These are phyloP conservation scores for Ananas comosus DNA, from an alignment of 176 grass and related monocot genomes.

Conservation along the genomic window DNA sequence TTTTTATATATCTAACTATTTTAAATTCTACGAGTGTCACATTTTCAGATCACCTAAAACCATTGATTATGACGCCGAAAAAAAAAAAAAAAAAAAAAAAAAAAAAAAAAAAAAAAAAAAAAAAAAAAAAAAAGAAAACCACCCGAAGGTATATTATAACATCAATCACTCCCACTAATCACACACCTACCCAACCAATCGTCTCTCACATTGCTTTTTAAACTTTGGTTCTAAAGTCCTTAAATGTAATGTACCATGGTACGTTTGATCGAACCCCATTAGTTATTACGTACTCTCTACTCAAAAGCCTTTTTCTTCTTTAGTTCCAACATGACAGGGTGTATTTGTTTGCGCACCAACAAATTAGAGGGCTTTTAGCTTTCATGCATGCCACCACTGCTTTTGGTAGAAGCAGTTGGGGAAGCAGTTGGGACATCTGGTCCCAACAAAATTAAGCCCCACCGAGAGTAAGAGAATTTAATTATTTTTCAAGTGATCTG, in stretches of 20 bases:
- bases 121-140: neutral
- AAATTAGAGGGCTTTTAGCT: neutral
- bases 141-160: neutral
- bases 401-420: neutral
- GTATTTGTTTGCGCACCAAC: neutral
- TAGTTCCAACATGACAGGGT: neutral
- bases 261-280: neutral
- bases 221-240: neutral
- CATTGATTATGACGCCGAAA: no score
- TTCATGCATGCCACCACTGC: slow-evolving; percentile 1
- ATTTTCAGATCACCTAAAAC: no score
- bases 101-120: no score
- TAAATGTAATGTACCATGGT: neutral
- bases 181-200: neutral
- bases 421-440: neutral
- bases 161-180: neutral
- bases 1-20: no score
- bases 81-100: no score
- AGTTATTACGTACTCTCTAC: neutral
- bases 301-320: neutral
- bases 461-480: no score
- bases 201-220: neutral
- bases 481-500: no score
- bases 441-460: neutral
- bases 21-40: no score